Evolutionary conservation across 2,329 filamentous ascomycete genomes (phyloP).

Genomic region (Arachnopeziza araneosa): DNA sequence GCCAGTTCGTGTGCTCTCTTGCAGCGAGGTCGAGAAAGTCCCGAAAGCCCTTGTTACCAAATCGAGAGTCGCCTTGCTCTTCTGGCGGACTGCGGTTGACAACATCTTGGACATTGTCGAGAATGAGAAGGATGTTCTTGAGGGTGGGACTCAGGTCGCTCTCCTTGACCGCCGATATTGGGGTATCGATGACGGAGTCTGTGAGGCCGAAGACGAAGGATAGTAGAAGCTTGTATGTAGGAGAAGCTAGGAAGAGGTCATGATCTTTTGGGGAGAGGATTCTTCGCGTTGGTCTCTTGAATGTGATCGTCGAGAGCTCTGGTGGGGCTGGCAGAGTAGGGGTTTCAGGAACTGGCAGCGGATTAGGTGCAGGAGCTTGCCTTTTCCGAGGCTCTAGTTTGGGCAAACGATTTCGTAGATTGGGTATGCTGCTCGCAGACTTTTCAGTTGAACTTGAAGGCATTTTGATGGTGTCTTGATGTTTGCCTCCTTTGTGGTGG

Average conservation of each 20-base stretch:
- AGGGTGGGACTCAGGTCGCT: constrained; percentile 53
- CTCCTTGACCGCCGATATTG: constrained; percentile 57
- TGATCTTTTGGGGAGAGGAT: constrained; percentile 82
- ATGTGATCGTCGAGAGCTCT: constrained; percentile 52
- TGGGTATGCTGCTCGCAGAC: constrained; percentile 33
- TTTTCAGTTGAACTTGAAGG: not conserved
- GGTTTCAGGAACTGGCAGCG: constrained; percentile 65
- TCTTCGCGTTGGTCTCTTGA: constrained; percentile 64
- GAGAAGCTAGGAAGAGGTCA: constrained; percentile 70
- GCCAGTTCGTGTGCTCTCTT: constrained; percentile 53
- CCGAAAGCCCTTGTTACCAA: constrained; percentile 90
- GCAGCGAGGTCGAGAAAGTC: constrained; percentile 67
- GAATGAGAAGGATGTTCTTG: constrained; percentile 59
- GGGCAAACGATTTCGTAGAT: constrained; percentile 54
- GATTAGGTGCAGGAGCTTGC: constrained; percentile 45
- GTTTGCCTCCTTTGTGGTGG: not conserved
- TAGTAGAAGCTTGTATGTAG: constrained; percentile 68
- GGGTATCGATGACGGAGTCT: constrained; percentile 69
- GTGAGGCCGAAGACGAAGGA: constrained; percentile 84
- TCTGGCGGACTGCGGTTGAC: constrained; percentile 69
- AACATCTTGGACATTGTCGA: constrained; percentile 63
- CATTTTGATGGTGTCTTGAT: not conserved
- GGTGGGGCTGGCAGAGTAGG: constrained; percentile 66
- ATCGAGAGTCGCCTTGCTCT: constrained; percentile 82
- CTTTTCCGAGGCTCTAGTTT: constrained; percentile 62